Evolutionary conservation across 768 basidiomycete genomes (phyloP).

Genomic region (Kwoniella dendrophila): DNA sequence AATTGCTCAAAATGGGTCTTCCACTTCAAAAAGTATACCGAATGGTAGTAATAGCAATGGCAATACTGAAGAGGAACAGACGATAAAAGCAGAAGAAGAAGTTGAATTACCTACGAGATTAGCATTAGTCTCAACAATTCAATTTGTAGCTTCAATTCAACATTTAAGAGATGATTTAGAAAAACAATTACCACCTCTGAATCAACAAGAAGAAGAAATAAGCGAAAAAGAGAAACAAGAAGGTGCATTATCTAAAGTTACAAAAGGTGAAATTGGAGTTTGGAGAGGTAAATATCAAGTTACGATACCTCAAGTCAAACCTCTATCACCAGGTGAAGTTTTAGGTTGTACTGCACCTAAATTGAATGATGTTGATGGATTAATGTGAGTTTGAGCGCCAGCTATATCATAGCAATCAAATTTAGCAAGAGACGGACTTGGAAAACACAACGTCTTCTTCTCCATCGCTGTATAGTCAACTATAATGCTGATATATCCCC

Average conservation of each 20-base stretch:
- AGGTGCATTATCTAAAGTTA: slow-evolving; percentile 32
- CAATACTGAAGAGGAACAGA: slow-evolving; percentile 16
- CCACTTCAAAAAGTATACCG: background rate
- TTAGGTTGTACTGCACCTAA: slow-evolving; percentile 93
- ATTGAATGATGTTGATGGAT: slow-evolving; percentile 75
- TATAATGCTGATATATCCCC: background rate
- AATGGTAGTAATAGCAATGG: too few species aligned
- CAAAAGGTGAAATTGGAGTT: slow-evolving; percentile 49
- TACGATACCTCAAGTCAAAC: slow-evolving; percentile 62
- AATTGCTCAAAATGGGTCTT: slow-evolving; percentile 5
- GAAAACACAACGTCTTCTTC: too few species aligned
- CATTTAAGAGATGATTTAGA: slow-evolving; percentile 76
- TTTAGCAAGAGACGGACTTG: too few species aligned
- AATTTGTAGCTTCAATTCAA: slow-evolving; percentile 92
- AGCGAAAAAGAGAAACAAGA: slow-evolving; percentile 26
- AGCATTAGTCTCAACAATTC: slow-evolving; percentile 94
- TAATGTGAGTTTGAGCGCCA: slow-evolving; percentile 68
- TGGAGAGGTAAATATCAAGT: slow-evolving; percentile 56
- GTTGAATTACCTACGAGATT: slow-evolving; percentile 64
- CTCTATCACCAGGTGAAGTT: slow-evolving; percentile 94
- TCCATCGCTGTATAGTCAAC: background rate
- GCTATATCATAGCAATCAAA: background rate
- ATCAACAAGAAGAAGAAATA: slow-evolving; percentile 8
- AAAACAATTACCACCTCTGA: slow-evolving; percentile 34
- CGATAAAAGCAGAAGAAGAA: slow-evolving; percentile 1